These are phyloP conservation scores for Pestalotiopsis sp. DNA, from an alignment of 2,329 filamentous ascomycete genomes.

Conservation along the genomic window DNA sequence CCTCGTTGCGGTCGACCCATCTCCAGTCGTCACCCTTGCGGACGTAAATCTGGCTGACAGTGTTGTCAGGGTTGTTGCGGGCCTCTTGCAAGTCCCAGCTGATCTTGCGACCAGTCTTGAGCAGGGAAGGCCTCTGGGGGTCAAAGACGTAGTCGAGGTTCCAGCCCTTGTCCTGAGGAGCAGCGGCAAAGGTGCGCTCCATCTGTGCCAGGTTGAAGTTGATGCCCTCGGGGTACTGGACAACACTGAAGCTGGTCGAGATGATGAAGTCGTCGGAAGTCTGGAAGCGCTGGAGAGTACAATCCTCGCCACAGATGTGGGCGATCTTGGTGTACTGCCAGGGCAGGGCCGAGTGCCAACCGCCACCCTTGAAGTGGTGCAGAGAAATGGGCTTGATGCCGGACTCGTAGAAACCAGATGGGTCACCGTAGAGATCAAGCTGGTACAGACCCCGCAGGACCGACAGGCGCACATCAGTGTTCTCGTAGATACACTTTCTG, in stretches of 20 bases:
- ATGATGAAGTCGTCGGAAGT: constrained; percentile 56
- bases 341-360: constrained; percentile 58
- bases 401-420: constrained; percentile 66
- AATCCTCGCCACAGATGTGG: constrained; percentile 63
- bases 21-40: constrained; percentile 54
- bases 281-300: constrained; percentile 60
- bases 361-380: constrained; percentile 65
- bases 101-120: constrained; percentile 53
- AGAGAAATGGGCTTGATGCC: constrained; percentile 62
- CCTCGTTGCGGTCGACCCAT: constrained; percentile 50
- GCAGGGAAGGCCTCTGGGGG: constrained; percentile 48
- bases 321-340: constrained; percentile 60
- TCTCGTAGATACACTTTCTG: constrained; percentile 65
- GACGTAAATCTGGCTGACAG: constrained; percentile 55
- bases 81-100: constrained; percentile 58
- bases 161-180: constrained; percentile 50
- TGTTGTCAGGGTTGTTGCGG: constrained; percentile 47
- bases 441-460: constrained; percentile 62
- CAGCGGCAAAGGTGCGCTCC: constrained; percentile 55
- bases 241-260: constrained; percentile 62
- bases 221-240: constrained; percentile 56
- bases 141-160: constrained; percentile 55
- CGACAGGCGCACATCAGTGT: constrained; percentile 61
- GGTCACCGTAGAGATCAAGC: constrained; percentile 61
- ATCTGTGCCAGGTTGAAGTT: constrained; percentile 51